These are phyloP conservation scores for Osmanthus fragrans DNA, from an alignment of 257 asterid species.

Conservation along the genomic window DNA sequence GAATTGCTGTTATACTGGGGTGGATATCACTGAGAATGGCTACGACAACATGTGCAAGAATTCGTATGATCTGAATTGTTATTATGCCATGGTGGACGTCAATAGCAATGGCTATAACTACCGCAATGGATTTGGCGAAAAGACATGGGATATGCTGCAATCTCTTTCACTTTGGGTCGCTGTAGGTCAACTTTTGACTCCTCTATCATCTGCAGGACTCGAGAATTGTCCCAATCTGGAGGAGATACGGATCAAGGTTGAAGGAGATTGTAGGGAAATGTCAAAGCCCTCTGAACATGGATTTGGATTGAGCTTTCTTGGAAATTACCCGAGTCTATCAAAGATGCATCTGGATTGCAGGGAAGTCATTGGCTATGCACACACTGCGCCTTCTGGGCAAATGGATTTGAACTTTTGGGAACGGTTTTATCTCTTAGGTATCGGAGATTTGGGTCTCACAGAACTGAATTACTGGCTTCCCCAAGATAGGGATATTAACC, in stretches of 20 bases:
- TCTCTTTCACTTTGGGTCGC: conserved; percentile 77
- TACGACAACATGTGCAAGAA: conserved; percentile 30
- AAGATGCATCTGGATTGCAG: conserved; percentile 88
- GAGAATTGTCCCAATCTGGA: conserved; percentile 77
- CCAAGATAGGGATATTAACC: conserved; percentile 86
- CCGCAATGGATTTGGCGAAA: conserved; percentile 33
- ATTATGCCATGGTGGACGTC: conserved; percentile 27
- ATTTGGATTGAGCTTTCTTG: conserved; percentile 65
- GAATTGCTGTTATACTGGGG: conserved; percentile 2
- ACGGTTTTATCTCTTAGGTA: conserved; percentile 60
- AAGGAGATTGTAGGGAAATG: conserved; percentile 84
- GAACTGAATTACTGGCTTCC: conserved; percentile 96
- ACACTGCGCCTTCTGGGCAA: conserved; percentile 88
- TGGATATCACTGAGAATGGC: conserved; percentile 7
- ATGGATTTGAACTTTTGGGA: conserved; percentile 97
- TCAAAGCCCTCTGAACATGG: conserved; percentile 47
- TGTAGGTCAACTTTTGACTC: conserved; percentile 74
- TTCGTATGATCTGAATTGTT: conserved; percentile 46
- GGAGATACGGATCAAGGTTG: conserved; percentile 78
- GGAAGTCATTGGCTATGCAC: conserved; percentile 76
- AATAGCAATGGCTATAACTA: conserved; percentile 29
- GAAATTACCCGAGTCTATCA: conserved; percentile 49
- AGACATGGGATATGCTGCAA: conserved; percentile 65
- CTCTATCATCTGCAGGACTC: conserved; percentile 60
- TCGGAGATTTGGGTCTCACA: conserved; percentile 48